These are phyloP conservation scores for Pyrenopolyporus hunteri DNA, from an alignment of 495 filamentous ascomycete genomes.

Conservation along the genomic window DNA sequence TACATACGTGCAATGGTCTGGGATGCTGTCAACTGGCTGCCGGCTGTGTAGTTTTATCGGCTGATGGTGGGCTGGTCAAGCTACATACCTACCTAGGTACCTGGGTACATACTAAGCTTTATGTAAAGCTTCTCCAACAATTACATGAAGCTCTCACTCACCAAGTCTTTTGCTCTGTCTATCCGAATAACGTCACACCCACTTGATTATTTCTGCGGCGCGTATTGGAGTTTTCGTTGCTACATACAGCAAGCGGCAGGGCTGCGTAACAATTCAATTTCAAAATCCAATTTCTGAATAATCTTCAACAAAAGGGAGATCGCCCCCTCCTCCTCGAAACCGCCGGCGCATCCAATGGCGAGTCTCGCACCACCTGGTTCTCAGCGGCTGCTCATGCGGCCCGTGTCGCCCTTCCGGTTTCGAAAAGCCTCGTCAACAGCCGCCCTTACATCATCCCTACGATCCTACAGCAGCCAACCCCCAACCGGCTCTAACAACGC, in stretches of 20 bases:
- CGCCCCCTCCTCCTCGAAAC: slow-evolving; percentile 11
- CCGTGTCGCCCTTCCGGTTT: slow-evolving; percentile 22
- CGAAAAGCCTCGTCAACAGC: slow-evolving; percentile 1
- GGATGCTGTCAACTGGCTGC: no score
- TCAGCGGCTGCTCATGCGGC: slow-evolving; percentile 21
- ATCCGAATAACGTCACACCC: no score
- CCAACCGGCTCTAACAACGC: slow-evolving; percentile 38
- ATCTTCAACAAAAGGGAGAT: slow-evolving; percentile 1
- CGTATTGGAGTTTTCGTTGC: slow-evolving; percentile 15
- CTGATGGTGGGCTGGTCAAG: no score
- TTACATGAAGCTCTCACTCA: no score
- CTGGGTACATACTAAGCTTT: no score
- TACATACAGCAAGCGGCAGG: no score
- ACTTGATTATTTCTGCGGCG: no score
- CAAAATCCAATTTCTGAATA: not conserved
- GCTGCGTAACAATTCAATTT: not conserved
- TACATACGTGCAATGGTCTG: no score
- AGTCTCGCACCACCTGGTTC: not conserved
- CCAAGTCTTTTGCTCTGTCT: no score
- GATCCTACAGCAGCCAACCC: slow-evolving; percentile 44
- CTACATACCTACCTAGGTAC: no score
- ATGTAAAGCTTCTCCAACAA: no score
- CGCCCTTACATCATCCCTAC: not conserved
- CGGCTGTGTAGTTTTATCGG: no score
- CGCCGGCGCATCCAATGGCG: slow-evolving; percentile 21